Percentiles rank a stretch among this genome's conserved stretches.
phyloP scores from a whole-genome alignment of 2,329 filamentous ascomycete species.

The Paracoccidioides lutzii region DNA sequence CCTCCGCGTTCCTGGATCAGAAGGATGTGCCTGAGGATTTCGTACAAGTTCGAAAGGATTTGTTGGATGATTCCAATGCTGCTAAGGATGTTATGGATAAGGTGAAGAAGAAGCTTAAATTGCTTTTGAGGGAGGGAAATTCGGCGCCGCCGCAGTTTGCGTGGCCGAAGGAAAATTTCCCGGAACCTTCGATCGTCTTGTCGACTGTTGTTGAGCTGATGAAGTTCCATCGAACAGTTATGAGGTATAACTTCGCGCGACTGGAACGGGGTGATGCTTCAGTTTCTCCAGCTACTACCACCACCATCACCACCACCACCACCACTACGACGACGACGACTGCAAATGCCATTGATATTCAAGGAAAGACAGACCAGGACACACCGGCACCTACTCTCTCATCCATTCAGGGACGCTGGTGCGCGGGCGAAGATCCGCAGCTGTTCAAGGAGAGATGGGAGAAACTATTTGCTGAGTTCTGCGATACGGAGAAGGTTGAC shows the following conservation, averaged over 20 bases:
- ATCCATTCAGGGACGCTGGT: conserved; percentile 82
- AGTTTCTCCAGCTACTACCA: no score
- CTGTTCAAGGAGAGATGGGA: conserved; percentile 96
- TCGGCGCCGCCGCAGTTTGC: conserved; percentile 90
- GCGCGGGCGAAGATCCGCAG: conserved; percentile 86
- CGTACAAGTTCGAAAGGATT: conserved; percentile 83
- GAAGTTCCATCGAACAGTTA: conserved; percentile 91
- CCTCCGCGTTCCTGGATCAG: conserved; percentile 72
- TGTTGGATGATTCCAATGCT: conserved; percentile 93
- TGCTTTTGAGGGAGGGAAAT: conserved; percentile 78
- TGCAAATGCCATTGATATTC: conserved; percentile 12
- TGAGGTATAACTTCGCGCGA: conserved; percentile 85
- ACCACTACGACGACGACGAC: conserved; percentile 17
- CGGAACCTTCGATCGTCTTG: conserved; percentile 87
- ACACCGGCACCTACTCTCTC: conserved; percentile 48
- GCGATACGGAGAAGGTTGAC: conserved; percentile 93
- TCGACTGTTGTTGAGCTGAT: conserved; percentile 86
- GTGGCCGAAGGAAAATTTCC: conserved; percentile 87
- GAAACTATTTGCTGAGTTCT: conserved; percentile 93
- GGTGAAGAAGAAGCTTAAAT: conserved; percentile 98
- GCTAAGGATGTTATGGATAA: conserved; percentile 99
- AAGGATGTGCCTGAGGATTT: conserved; percentile 76
- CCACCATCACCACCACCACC: neutral
- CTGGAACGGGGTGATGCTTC: conserved; percentile 36
- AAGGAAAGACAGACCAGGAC: conserved; percentile 16